Conservation (phyloP, 2,329 filamentous ascomycete genomes). For the Neodidymelliopsis sp. region DNA sequence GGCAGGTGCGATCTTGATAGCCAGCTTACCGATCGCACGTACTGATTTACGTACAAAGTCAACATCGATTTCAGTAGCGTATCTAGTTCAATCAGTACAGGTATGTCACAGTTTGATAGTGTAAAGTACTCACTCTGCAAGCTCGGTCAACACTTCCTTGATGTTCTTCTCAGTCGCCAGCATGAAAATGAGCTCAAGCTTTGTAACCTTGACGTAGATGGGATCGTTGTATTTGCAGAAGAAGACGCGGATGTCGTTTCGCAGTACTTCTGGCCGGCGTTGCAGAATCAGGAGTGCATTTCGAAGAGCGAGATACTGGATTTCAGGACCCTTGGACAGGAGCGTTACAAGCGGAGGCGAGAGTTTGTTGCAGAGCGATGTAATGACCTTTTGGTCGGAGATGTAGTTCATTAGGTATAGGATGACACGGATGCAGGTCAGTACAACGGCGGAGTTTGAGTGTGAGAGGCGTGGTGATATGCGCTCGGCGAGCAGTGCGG, state of each 20-base stretch:
- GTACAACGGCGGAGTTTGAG: slow-evolving; percentile 93
- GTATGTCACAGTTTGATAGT: background rate
- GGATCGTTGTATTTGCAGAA: slow-evolving; percentile 99
- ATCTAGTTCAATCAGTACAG: slow-evolving; percentile 50
- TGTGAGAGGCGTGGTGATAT: slow-evolving; percentile 96
- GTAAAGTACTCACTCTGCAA: slow-evolving; percentile 73
- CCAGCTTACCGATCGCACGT: slow-evolving; percentile 94
- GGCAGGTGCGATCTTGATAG: slow-evolving; percentile 97
- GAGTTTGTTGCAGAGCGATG: slow-evolving; percentile 86
- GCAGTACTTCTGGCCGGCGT: slow-evolving; percentile 86
- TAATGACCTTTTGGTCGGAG: slow-evolving; percentile 85
- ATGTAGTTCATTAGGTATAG: slow-evolving; percentile 99
- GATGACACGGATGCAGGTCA: slow-evolving; percentile 95
- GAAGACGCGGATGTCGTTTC: slow-evolving; percentile 97
- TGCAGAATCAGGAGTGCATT: slow-evolving; percentile 96
- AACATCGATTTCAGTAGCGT: slow-evolving; percentile 97
- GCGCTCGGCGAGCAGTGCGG: slow-evolving; percentile 86
- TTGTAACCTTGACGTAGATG: slow-evolving; percentile 99
- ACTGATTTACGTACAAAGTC: slow-evolving; percentile 99
- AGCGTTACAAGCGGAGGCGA: slow-evolving; percentile 95
- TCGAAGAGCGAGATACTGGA: slow-evolving; percentile 94
- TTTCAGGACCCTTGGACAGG: slow-evolving; percentile 93
- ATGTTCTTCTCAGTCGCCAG: slow-evolving; percentile 95
- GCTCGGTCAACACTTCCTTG: slow-evolving; percentile 88
- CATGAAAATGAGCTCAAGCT: slow-evolving; percentile 99